Base-by-base conservation (phyloP, 2,329 filamentous ascomycete genomes). In the Calonectria honghensis region DNA sequence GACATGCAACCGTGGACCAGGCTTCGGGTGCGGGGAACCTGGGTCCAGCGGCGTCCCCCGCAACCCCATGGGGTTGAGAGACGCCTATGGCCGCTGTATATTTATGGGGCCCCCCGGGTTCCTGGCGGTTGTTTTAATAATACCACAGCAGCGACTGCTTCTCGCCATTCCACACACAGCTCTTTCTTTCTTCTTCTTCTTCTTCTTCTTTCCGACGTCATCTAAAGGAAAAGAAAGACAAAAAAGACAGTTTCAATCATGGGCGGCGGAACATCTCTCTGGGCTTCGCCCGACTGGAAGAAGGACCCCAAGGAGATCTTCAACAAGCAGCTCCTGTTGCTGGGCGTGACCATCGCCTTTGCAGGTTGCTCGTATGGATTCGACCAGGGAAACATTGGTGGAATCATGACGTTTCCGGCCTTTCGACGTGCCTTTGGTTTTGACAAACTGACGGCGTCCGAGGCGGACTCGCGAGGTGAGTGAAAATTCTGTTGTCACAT, bases 221-320 rank as follows among this genome's bases (percentile, higher is more conserved):
- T 61, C 29, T 41, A 10, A n/a, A 45, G 16, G 20, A 16, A 41
- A 41, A 6, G 20, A 41, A 6, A 20, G 6, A 7, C 2, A 41
- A 41, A 3, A 64, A 14, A 29, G 13, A 27, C 5, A 24, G 45
- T 24, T 24, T 48, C 20, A 51, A 64, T 20, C 50, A 73, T 73
- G 70, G 70, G 70, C 18, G 65, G 70, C 37, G 70, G 70, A 32
- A 73, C 70, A n/a, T 73, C 70, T 14, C 64, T 73, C 54, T 73
- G 70, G 70, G 64, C 70, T 64, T 68, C 70, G 48, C 70, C 70
- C 18, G 70, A 73, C 20, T 73, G 70, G 70, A 73, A 73, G 65
- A 73, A 63, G 35, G 70, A 73, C 48, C 70, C 70, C n/a, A 64
- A 68, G 29, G 70, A 73, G 31, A 73, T 73, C 27, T 73, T 73